Evolutionary conservation across 306 rosid species (phyloP).

Genomic region (Oemleria cerasiformis): DNA sequence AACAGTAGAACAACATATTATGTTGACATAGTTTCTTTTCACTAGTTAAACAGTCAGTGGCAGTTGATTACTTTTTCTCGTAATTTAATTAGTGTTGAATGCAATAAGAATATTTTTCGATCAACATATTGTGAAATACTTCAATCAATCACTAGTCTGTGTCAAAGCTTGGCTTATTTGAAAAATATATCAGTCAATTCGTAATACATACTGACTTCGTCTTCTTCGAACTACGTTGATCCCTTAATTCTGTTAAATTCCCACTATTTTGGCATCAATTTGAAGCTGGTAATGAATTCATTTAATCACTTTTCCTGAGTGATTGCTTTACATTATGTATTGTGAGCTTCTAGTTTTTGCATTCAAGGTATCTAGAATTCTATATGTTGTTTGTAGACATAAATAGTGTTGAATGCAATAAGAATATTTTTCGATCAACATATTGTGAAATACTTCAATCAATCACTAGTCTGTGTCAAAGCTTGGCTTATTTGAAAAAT

Average conservation of each 20-base stretch:
- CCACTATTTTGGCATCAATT: not conserved
- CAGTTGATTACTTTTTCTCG: not conserved
- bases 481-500: too few species aligned
- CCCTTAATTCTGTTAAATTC: not conserved
- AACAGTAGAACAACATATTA: not conserved
- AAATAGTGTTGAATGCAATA: not conserved
- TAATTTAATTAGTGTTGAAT: not conserved
- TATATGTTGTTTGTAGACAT: not conserved
- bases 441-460: not conserved
- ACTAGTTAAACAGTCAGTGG: not conserved
- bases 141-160: not conserved
- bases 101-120: not conserved
- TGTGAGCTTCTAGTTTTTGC: not conserved
- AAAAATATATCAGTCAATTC: too few species aligned
- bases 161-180: too few species aligned
- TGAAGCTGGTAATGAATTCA: not conserved
- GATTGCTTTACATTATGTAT: not conserved
- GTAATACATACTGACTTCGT: too few species aligned
- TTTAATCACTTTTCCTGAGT: not conserved
- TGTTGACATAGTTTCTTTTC: not conserved
- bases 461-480: not conserved
- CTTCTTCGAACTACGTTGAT: not conserved
- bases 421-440: not conserved
- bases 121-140: not conserved
- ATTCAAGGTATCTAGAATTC: not conserved